Base-by-base conservation (phyloP, 352 stramenopile genomes). In the Aphanomyces stellatus region DNA sequence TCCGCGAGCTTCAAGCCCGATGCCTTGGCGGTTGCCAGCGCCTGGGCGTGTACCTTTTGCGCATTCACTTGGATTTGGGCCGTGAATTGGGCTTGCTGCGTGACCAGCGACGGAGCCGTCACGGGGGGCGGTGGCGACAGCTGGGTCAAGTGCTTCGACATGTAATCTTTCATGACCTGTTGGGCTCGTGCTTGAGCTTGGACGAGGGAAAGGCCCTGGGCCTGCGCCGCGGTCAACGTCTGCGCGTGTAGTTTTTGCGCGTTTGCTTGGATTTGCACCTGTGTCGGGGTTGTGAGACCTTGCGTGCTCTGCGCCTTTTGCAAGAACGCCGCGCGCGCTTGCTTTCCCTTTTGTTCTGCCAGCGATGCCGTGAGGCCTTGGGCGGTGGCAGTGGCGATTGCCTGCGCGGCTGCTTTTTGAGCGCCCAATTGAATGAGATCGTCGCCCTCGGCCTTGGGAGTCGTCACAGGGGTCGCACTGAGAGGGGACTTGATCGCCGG, bases 31-130 rank as follows among this genome's bases (percentile, higher is more conserved):
- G 85, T 87, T 22, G 86, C 86, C 28, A 96, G 82, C n/a, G 87
- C 85, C 65, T 96, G 86, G 0, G 86, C 85, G 40, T 96, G 86
- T 17, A 96, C 86, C 48, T 94, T 96, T 53, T 96, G 86, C 28
- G 86, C 87, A 57, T 96, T 96, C 15, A 93, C 80, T 74, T 96
- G 86, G 64, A 96, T 94, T 42, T 95, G 85, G 7, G 86, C 86
- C 62, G 94, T 84, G 30, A 95, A 71, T 55, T 96, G 84, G 7
- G 87, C 87, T 62, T 95, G 85, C 41, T 95, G 87, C 65, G 89
- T 83, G 7, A 80, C 83, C 25, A 86, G 88, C 31, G 88, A 79
- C 11, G 75, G 63, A 19, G 81, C 70, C 55, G 70, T 81, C 27
- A 71, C 81, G 57, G 82, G 81, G 53, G 91, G 53, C 25, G 76